A percentile compares a stretch with the other conserved stretches of the same genome.
These are phyloP conservation scores for Monosporozyma siamensis DNA, from an alignment of 805 yeast species.

Conservation along the genomic window DNA sequence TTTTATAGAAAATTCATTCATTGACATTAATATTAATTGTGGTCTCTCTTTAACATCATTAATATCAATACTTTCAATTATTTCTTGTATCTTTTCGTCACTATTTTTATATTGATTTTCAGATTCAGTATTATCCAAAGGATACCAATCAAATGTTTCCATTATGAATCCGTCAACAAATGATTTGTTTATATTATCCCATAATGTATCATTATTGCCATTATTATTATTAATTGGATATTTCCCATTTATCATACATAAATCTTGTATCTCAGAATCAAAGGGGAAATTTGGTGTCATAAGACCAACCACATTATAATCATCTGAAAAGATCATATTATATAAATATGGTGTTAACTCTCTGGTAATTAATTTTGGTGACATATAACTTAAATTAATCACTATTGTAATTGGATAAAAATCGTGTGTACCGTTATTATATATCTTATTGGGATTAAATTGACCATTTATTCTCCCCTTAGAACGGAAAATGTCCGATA, in stretches of 20 bases:
- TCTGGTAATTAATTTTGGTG: slow-evolving; percentile 72
- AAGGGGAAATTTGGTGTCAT: slow-evolving; percentile 86
- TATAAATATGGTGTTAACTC: slow-evolving; percentile 57
- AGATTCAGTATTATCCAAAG: not conserved
- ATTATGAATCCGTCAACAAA: not conserved
- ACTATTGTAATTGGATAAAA: slow-evolving; percentile 75
- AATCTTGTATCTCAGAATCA: slow-evolving; percentile 85
- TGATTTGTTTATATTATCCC: slow-evolving; percentile 3
- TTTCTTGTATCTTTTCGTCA: slow-evolving; percentile 45
- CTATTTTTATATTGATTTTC: not conserved
- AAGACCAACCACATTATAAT: slow-evolving; percentile 45
- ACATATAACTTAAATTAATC: slow-evolving; percentile 81
- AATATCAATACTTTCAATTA: slow-evolving; percentile 59
- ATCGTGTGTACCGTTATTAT: slow-evolving; percentile 52
- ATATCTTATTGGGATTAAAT: slow-evolving; percentile 17
- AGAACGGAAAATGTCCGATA: no score
- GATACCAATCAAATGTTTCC: slow-evolving; percentile 1
- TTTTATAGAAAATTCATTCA: slow-evolving; percentile 63
- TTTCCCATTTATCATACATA: slow-evolving; percentile 82
- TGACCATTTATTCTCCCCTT: not conserved
- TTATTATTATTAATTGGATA: slow-evolving; percentile 73
- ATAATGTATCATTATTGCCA: not conserved
- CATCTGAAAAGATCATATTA: not conserved
- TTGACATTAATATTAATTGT: slow-evolving; percentile 65
- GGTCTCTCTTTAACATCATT: slow-evolving; percentile 47